Evolutionary conservation across 306 rosid species (phyloP).

Genomic region (Benincasa hispida): DNA sequence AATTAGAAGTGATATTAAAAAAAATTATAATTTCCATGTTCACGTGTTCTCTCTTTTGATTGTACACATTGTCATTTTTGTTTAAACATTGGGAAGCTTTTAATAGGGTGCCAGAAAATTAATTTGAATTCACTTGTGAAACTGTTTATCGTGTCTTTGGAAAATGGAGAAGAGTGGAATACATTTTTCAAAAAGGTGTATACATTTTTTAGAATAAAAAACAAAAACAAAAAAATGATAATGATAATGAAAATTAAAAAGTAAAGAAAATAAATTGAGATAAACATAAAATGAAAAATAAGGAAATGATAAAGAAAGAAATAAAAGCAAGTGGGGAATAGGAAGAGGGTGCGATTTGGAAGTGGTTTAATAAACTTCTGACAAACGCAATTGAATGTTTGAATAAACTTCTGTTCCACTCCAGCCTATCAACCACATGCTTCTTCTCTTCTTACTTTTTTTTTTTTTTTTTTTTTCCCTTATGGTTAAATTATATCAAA

Average conservation of each 20-base stretch:
- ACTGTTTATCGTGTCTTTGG: not conserved
- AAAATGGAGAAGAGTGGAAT: not conserved
- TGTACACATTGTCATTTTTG: not conserved
- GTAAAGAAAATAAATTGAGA: not conserved
- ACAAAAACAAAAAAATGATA: not conserved
- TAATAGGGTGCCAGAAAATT: not conserved
- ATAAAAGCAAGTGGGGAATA: not conserved
- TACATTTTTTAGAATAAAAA: not conserved
- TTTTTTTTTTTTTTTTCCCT: not conserved
- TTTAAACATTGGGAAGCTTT: not conserved
- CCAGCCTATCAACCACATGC: not conserved
- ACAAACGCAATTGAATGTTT: not conserved
- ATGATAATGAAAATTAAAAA: not conserved
- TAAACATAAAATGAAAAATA: too few species aligned
- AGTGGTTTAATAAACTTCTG: conserved; percentile 16
- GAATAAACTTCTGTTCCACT: not conserved
- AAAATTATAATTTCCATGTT: not conserved
- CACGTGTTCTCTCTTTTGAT: not conserved
- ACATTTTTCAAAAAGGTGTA: not conserved
- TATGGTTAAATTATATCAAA: too few species aligned
- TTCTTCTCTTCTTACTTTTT: too few species aligned
- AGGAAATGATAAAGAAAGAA: too few species aligned
- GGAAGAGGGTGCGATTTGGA: too few species aligned
- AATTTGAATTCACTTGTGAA: not conserved
- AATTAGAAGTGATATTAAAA: not conserved